Evolutionary conservation across 73 alveolate genomes (phyloP), one percentile per base, ranked within the genome.

Genomic region (Paramecium biaurelia): DNA sequence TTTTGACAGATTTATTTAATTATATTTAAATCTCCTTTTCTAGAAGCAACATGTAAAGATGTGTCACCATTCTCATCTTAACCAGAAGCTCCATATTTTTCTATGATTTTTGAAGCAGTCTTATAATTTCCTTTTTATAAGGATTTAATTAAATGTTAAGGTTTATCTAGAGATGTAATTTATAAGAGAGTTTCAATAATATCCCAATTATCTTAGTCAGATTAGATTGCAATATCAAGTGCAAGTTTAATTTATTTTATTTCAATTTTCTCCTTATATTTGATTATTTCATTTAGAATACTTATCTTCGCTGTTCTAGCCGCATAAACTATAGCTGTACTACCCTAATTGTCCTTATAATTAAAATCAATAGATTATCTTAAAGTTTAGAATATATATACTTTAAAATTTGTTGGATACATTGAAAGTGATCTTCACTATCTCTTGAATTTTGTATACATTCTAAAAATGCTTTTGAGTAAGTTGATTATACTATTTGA

Each of bases 11-110:
- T 35, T n/a, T 85, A 37, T 49, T 24, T 79, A 4, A 90, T 92
- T 30, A 90, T 43, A 42, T 84, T 92, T 11, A 41, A 10, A 18
- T 85, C 26, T 14, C 94, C 94, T 43, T 10, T 11, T 0, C 57
- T 30, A 9, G 89, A 53, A 10, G 93, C 94, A 1, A 49, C 53
- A 56, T 76, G 87, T 47, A 90, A 35, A 1, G 93, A 93, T 2
- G 94, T 90, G 12, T 90, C 94, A 24, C 90, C 90, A 14, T 42
- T 18, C 18, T 79, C 90, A 79, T 79, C 90, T 63, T 23, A 23
- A 7, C 90, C 90, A 20, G 45, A 43, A 8, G 30, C 42, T 41
- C 90, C 90, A 23, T 41, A 32, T 10, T 24, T 38, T 9, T 79
- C 76, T 21, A 79, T 79, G 2, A 79, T 30, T 34, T 79, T 79